Base-by-base conservation (phyloP, 2,329 filamentous ascomycete genomes). In the Aspergillus phoenicis region DNA sequence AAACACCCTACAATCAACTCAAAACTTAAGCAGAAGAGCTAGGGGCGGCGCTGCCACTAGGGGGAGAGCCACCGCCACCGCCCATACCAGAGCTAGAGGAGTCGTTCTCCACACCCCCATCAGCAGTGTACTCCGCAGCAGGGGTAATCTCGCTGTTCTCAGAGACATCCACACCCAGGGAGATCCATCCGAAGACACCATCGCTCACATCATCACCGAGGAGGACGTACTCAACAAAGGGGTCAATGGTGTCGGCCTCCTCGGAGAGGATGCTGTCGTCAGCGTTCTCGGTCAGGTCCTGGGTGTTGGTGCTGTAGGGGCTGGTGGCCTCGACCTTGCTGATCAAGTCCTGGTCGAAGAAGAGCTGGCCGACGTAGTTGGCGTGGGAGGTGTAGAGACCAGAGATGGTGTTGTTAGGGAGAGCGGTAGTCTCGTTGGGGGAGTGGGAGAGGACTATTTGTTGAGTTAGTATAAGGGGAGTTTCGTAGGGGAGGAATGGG, bases 281-380 rank as follows among this genome's bases (percentile, higher is more conserved):
- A 11, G 73, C 75, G 67, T 88, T 87, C 39, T 70, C 74, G 4
- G 81, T 87, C 20, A 83, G 58, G 0, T 64, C 55, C 61, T 83
- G 78, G 0, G 74, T 79, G 73, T 85, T 85, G 59, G 71, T 71
- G 5, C 62, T 72, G 72, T 85, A 85, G 0, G 83, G 82, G 0
- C 70, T 61, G 1, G 74, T 77, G 8, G 72, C 71, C 62, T 86
- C 82, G 58, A 89, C 84, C 41, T 77, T 64, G 26, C 68, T 67
- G 65, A 85, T 81, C 8, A 89, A 81, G 63, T 80, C 77, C 70
- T 88, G 83, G 71, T 89, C 85, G 59, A 87, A 87, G 80, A 87
- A 89, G 54, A 87, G 70, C 71, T 90, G 87, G 17, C 87, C 87
- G 41, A 89, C 80, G 74, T 89, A 86, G 7, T 83, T 81, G 60